Evolutionary conservation across 192 early-diverging fungal species (phyloP).

Genomic region (Paraglomus brasilianum): DNA sequence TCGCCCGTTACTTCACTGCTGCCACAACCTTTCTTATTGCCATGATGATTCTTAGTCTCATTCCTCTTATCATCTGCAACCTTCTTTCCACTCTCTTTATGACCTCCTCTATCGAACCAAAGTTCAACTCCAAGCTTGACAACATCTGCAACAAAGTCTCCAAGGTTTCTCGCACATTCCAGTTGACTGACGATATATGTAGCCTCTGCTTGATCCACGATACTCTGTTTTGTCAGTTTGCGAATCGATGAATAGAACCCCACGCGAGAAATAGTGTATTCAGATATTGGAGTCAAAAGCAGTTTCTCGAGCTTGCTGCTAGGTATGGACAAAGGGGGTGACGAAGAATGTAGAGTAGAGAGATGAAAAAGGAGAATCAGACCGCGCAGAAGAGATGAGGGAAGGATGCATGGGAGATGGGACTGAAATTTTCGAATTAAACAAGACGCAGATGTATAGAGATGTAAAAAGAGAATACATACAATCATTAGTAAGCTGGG

Average conservation of each 20-base stretch:
- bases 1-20: not conserved
- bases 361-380: constrained; percentile 16
- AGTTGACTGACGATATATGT: not conserved
- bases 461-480: no score
- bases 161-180: not conserved
- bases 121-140: not conserved
- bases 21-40: not conserved
- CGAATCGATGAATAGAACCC: constrained; percentile 19
- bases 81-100: not conserved
- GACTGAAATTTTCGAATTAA: not conserved
- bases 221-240: not conserved
- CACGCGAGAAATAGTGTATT: not conserved
- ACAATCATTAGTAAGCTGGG: no score
- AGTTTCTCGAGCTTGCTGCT: not conserved
- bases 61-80: not conserved
- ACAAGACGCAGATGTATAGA: no score
- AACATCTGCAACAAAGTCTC: constrained; percentile 13
- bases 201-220: constrained; percentile 7
- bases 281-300: not conserved
- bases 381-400: not conserved
- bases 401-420: not conserved
- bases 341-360: not conserved
- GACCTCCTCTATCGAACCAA: constrained; percentile 23
- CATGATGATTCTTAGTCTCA: not conserved
- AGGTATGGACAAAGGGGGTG: not conserved